Evolutionary conservation across 768 basidiomycete genomes (phyloP), one percentile per base, ranked within the genome.

Genomic region (Leccinum truebloodii): DNA sequence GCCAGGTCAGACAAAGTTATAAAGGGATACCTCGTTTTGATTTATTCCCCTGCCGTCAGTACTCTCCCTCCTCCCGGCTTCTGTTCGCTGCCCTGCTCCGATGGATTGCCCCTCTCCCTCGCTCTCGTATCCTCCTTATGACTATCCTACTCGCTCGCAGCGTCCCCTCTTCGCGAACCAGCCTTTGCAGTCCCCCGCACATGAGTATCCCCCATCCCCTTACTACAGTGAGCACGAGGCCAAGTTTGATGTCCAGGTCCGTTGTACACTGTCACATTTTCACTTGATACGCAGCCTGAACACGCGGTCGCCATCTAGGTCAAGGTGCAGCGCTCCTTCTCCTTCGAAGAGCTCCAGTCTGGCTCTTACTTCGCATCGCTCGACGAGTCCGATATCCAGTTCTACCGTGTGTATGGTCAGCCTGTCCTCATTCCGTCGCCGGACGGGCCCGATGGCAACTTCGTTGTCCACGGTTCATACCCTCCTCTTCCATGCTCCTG

Each of bases 301-400:
- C 61, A 37, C 49, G 46, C 56, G 13, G 44, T 4, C 41, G 24
- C 54, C 58, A 46, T 59, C 1, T 10, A 74, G 73, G 64, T 74
- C 52, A 71, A 64, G 3, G 72, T 72, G 0, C 73, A 69, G 30
- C 73, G 73, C 13, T 63, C 73, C 41, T 74, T 74, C 44, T 67
- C 73, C 1, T 74, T 76, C 53, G 73, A 74, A 53, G 74, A 74
- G 57, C 69, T 74, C 22, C 74, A 74, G 52, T 74, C 74, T 0
- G 74, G 73, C 22, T 59, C 74, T 3, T 74, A 68, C 69, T 68
- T 74, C 37, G 53, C 58, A 1, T 62, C 63, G 7, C 58, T 74
- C 8, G 74, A 76, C 65, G 73, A 74, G 44, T 73, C 71, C 10
- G 73, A 74, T 58, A 53, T 74, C 2, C 67, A 74, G 20, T 74